A percentile compares a stretch with the other conserved stretches of the same genome.
Evolutionary conservation across 1,284 basidiomycete genomes (phyloP).

Genomic region (Moesziomyces antarcticus): DNA sequence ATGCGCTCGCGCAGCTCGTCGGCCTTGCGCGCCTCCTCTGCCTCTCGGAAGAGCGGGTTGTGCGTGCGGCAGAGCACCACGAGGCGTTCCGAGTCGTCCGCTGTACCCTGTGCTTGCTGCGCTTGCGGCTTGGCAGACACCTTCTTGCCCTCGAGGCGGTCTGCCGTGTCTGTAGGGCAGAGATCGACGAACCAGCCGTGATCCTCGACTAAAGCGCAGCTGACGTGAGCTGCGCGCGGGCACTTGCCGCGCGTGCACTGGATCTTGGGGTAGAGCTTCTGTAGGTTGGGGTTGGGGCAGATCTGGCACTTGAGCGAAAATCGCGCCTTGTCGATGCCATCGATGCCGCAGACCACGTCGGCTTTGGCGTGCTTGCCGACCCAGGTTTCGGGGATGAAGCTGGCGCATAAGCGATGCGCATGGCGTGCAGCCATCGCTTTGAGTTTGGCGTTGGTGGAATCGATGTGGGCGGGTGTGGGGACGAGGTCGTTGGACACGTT

Average conservation of each 20-base stretch:
- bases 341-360: slow-evolving; percentile 56
- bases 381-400: slow-evolving; percentile 64
- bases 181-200: slow-evolving; percentile 64
- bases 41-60: slow-evolving; percentile 59
- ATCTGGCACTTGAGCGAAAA: slow-evolving; percentile 78
- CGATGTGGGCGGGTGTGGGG: slow-evolving; percentile 32
- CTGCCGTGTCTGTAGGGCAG: slow-evolving; percentile 47
- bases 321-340: slow-evolving; percentile 56
- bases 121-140: slow-evolving; percentile 1
- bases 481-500: slow-evolving; percentile 49
- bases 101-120: slow-evolving; percentile 1
- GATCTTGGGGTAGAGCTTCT: slow-evolving; percentile 86
- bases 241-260: slow-evolving; percentile 95
- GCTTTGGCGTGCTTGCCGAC: slow-evolving; percentile 46
- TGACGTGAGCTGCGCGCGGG: slow-evolving; percentile 90
- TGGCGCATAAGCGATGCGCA: slow-evolving; percentile 66
- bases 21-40: slow-evolving; percentile 48
- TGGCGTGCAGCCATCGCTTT: slow-evolving; percentile 31
- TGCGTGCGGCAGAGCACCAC: slow-evolving; percentile 64
- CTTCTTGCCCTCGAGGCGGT: slow-evolving; percentile 57
- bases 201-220: slow-evolving; percentile 75
- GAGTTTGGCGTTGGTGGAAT: slow-evolving; percentile 27
- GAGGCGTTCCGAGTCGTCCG: slow-evolving; percentile 51
- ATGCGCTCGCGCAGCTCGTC: slow-evolving; percentile 43
- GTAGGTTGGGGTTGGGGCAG: slow-evolving; percentile 77